A percentile compares a stretch with the other conserved stretches of the same genome.
Conservation (phyloP, 805 yeast genomes). For the Candida yuanshanica region DNA sequence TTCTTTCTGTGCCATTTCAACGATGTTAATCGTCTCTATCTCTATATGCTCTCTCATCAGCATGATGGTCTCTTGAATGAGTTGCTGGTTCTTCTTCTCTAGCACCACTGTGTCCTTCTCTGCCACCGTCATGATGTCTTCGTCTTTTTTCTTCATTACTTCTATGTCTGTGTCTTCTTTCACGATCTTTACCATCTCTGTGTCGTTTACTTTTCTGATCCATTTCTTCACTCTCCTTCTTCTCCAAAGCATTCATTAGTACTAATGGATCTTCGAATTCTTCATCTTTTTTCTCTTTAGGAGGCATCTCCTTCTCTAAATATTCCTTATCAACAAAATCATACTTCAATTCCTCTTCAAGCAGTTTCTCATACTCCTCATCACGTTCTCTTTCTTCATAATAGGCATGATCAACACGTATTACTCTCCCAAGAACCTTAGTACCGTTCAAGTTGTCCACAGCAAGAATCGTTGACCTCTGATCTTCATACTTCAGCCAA, state of each 20-base stretch:
- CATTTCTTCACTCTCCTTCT: not conserved
- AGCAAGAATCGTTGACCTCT: constrained; percentile 74
- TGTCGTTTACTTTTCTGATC: not conserved
- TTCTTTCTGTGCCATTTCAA: too few species aligned
- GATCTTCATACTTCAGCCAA: constrained; percentile 77
- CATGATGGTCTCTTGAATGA: too few species aligned
- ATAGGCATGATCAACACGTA: constrained; percentile 69
- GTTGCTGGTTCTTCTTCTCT: too few species aligned
- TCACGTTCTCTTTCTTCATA: constrained; percentile 52
- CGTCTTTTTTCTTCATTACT: not conserved
- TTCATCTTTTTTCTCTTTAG: constrained; percentile 6
- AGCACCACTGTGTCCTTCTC: not conserved
- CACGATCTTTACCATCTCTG: not conserved
- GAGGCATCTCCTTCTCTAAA: not conserved
- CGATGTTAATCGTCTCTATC: too few species aligned
- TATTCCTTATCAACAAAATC: constrained; percentile 21
- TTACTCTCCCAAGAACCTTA: constrained; percentile 40
- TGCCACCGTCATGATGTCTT: not conserved
- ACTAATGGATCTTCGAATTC: constrained; percentile 23
- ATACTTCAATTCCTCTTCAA: constrained; percentile 26
- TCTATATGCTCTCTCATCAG: too few species aligned
- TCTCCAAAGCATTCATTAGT: constrained; percentile 12
- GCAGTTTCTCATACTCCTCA: constrained; percentile 37
- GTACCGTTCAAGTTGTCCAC: constrained; percentile 84
- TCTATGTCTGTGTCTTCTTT: constrained; percentile 4